Base-by-base conservation (phyloP, 352 stramenopile species). In the Blastocystis sp. region DNA sequence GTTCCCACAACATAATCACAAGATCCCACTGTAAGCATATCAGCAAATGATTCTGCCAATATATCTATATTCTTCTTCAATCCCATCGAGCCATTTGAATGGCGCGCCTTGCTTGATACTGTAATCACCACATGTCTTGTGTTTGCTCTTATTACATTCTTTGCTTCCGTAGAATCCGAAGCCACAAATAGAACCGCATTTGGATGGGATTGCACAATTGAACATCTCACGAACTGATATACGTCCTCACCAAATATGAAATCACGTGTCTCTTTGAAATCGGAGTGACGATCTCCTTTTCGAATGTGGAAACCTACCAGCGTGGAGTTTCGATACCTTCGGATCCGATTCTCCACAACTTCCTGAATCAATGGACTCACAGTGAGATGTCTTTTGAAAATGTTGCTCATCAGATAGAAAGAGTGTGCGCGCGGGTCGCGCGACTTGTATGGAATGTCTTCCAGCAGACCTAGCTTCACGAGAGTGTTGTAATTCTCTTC, bases 281-380 rank as follows among this genome's bases (percentile, higher is more conserved):
- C 67, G 4, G 38, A 59, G 18, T 78, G 36, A 18, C 48, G 42
- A 56, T 76, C 64, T 21, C 67, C 67, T n/a, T 34, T 78, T 4
- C 67, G 67, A n/a, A 78, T 78, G 42, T 78, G 67, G 11, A 78
- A 59, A 4, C 42, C 67, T 18, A 59, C 51, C 34, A 18, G 7
- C 24, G 67, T 7, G 14, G 27, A 4, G 16, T 38, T 57, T 4
- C 40, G 14, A 34, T 18, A 8, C 24, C 4, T 32, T 3, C 3
- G 57, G 6, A 73, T 18, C 6, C 61, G 61, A 18, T 49, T 73
- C 3, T 24, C 0, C 3, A 24, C 61, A 18, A 21, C 0, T 3
- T 14, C 14, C 42, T 36, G 21, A 51, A 78, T 78, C 21, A 29
- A 8, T 2, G 24, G 21, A 61, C 9, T 59, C 3, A 78, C 14